These are phyloP conservation scores for Sporothrix pseudoabietina DNA, from an alignment of 2,329 filamentous ascomycete species.

Conservation along the genomic window DNA sequence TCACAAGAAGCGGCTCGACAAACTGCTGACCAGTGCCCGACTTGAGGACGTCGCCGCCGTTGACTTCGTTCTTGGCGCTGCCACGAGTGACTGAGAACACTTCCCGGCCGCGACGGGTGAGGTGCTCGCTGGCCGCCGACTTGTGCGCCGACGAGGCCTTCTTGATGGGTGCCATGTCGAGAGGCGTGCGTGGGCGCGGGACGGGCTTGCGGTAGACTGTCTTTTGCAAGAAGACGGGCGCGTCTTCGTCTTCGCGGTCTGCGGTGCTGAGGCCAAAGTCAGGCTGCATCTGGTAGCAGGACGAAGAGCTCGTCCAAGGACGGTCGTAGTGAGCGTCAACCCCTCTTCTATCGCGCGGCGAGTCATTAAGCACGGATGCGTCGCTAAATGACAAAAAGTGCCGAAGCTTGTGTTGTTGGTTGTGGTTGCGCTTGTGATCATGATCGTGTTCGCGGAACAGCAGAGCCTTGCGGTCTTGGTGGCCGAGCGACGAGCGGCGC, in stretches of 20 bases:
- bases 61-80: not conserved
- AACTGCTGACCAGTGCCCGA: not conserved
- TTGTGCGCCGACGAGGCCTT: not conserved
- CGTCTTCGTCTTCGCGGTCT: not conserved
- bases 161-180: conserved; percentile 1
- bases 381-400: conserved; percentile 19
- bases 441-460: not conserved
- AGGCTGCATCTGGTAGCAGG: not conserved
- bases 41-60: not conserved
- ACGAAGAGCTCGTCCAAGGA: not conserved
- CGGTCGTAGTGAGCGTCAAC: not conserved
- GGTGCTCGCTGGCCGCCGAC: not conserved
- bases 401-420: conserved; percentile 1
- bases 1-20: conserved; percentile 13
- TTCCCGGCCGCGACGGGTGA: not conserved
- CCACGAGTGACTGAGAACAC: conserved; percentile 8
- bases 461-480: not conserved
- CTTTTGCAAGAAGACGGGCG: conserved; percentile 13
- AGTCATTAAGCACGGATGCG: not conserved
- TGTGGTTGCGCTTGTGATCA: not conserved
- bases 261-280: not conserved
- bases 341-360: not conserved
- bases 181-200: not conserved
- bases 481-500: conserved; percentile 26
- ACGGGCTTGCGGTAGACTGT: conserved; percentile 29